Base-by-base conservation (phyloP, 2,329 filamentous ascomycete genomes). In the Ploettnerulaceae sp. region DNA sequence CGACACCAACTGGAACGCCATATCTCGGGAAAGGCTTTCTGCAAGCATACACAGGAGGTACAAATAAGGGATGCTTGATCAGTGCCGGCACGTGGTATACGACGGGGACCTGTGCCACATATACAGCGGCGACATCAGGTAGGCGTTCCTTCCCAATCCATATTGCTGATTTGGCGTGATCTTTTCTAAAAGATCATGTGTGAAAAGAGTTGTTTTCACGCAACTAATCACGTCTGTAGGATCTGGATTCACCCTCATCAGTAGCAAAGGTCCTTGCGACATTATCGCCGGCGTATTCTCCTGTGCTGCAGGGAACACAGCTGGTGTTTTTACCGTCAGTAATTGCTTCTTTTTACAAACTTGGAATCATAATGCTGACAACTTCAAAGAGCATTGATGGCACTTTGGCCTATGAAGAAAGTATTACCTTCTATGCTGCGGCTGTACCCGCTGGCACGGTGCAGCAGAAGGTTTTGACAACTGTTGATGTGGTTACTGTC, bases 51-150 rank as follows among this genome's bases (percentile, higher is more conserved):
- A 68, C 70, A 4, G 62, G 66, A 9, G 73, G 75, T 3, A 60
- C 59, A 12, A 61, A 68, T 38, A 71, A 70, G 6, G 83, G 84
- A 12, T 87, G 82, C 56, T 72, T 87, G 48, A 87, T 86, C 60
- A 74, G 74, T 47, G 70, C 66, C 6, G 84, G 84, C 0, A 77
- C 74, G 0, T 88, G 83, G 84, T 87, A 83, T 59, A 73, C 73
- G 0, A 73, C 71, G 1, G 82, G 82, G 2, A 83, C 81, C 0
- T 86, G 82, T 59, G 84, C 83, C 1, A 84, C 76, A 0, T 84
- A 79, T 62, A 78, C 73, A 0, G 78, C 79, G 4, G 65, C 72
- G 5, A 48, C 69, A 36, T 72, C 64, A 15, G 74, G 72, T 32
- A 79, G 81, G 31, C 8, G 53, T 12, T 48, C 40, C 9, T 45